A percentile compares a stretch with the other conserved stretches of the same genome.
Evolutionary conservation across 2,329 filamentous ascomycete species (phyloP).

Genomic region (Nectriaceae sp.): DNA sequence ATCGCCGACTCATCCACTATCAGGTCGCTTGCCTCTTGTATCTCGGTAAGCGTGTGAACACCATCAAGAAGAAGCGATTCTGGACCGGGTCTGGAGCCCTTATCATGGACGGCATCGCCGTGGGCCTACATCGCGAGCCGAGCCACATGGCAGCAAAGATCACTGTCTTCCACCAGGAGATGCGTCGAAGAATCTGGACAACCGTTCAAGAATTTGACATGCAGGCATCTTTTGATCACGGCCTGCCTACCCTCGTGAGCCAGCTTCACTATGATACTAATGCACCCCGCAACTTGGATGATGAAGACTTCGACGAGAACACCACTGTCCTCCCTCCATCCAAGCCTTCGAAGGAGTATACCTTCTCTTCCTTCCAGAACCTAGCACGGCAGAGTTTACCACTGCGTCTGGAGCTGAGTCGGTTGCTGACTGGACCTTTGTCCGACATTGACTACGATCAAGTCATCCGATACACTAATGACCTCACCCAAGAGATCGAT

Average conservation of each 20-base stretch:
- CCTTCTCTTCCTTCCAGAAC: constrained; percentile 60
- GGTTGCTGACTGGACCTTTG: constrained; percentile 55
- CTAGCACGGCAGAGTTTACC: constrained; percentile 57
- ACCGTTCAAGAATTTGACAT: constrained; percentile 64
- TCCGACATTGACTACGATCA: constrained; percentile 62
- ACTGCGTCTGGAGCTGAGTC: constrained; percentile 58
- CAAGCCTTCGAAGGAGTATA: constrained; percentile 55
- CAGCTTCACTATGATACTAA: constrained; percentile 58
- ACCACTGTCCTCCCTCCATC: constrained; percentile 53
- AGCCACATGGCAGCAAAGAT: constrained; percentile 56
- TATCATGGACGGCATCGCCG: constrained; percentile 58
- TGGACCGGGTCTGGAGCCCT: constrained; percentile 60
- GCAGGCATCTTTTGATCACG: constrained; percentile 62
- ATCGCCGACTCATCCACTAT: constrained; percentile 61
- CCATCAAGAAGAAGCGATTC: constrained; percentile 65
- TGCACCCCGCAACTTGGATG: constrained; percentile 58
- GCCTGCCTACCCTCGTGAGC: constrained; percentile 58
- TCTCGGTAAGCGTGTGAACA: constrained; percentile 62
- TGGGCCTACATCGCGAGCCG: constrained; percentile 62
- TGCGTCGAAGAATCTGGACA: constrained; percentile 62
- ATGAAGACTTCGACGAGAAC: constrained; percentile 58
- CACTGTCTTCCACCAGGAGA: constrained; percentile 62
- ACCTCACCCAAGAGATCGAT: constrained; percentile 62
- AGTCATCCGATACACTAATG: constrained; percentile 61
- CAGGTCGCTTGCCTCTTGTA: constrained; percentile 62